Evolutionary conservation across 257 asterid species (phyloP).

Genomic region (Solanum lycopersicoides): DNA sequence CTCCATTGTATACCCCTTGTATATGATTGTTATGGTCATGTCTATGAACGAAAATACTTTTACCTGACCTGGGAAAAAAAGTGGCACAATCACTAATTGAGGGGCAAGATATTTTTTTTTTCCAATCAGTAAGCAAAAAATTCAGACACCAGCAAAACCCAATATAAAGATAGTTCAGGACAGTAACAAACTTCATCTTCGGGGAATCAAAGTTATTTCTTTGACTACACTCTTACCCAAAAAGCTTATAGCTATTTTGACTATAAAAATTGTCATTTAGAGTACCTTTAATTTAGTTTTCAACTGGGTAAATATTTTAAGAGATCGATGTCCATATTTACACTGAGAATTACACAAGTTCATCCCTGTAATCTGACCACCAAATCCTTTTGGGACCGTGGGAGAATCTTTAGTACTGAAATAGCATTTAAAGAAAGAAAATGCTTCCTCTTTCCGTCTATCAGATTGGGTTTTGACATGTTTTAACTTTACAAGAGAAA

Average conservation of each 20-base stretch:
- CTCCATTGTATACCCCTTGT: background rate
- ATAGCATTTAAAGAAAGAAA: background rate
- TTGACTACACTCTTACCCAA: background rate
- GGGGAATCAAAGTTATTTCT: background rate
- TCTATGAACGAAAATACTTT: background rate
- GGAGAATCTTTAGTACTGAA: background rate
- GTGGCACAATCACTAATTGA: background rate
- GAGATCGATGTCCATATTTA: background rate
- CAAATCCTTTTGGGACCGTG: background rate
- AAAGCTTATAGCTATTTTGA: background rate
- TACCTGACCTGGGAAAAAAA: background rate
- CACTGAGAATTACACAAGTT: background rate
- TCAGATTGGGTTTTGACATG: background rate
- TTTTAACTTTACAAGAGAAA: background rate
- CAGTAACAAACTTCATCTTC: background rate
- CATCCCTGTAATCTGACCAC: background rate
- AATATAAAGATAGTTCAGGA: background rate
- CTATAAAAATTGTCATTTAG: background rate
- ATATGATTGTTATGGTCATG: background rate
- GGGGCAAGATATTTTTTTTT: background rate
- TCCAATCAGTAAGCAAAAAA: background rate
- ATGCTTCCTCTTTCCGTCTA: background rate
- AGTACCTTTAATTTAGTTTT: background rate
- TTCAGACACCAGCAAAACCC: background rate
- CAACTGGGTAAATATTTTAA: background rate